Conservation (phyloP, 306 rosid genomes). For the Prunus davidiana region DNA sequence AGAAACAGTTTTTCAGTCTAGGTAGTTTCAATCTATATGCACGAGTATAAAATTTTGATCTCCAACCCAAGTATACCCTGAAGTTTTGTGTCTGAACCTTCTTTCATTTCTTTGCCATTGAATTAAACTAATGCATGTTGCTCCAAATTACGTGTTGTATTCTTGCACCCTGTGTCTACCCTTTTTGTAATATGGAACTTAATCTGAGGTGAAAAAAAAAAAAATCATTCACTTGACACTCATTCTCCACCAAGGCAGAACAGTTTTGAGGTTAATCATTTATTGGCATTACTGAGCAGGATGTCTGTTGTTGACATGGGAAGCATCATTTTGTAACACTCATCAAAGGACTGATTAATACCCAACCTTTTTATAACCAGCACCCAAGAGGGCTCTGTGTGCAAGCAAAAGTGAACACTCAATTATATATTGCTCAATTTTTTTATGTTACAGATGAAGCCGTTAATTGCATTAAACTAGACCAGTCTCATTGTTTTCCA, state of each 20-base stretch:
- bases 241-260: not conserved
- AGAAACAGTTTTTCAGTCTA: not conserved
- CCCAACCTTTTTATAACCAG: no score
- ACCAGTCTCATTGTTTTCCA: not conserved
- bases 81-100: not conserved
- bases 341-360: not conserved
- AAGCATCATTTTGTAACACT: not conserved
- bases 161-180: no score
- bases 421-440: no score
- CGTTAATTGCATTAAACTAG: not conserved
- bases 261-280: not conserved
- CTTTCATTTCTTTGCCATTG: not conserved
- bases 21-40: not conserved
- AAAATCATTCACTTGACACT: no score
- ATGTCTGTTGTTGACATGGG: not conserved
- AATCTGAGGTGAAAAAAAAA: no score
- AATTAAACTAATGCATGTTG: not conserved
- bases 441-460: no score
- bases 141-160: not conserved
- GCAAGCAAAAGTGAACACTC: no score
- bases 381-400: no score
- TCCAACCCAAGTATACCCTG: not conserved
- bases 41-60: not conserved
- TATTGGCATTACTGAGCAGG: not conserved
- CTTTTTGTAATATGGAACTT: no score